Percentiles rank a stretch among this genome's conserved stretches.
These are phyloP conservation scores for Symbiodinium pilosum DNA, from an alignment of 73 alveolate genomes.

Conservation along the genomic window DNA sequence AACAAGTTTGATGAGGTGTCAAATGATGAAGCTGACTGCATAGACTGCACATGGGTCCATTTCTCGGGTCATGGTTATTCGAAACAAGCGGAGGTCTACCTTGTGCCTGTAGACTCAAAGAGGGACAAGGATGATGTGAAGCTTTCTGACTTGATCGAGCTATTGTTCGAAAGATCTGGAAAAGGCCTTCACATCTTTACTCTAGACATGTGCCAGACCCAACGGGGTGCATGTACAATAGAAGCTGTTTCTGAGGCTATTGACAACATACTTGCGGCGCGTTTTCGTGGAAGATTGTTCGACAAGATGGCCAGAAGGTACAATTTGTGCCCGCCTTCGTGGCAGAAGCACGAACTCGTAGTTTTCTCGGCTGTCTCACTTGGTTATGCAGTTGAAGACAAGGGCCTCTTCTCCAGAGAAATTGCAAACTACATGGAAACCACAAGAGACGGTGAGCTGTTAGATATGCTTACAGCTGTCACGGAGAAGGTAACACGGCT, in stretches of 20 bases:
- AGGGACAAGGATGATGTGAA: neutral
- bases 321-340: too few species aligned
- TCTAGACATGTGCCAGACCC: neutral
- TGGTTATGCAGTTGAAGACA: neutral
- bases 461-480: neutral
- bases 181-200: neutral
- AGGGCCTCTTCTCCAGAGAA: neutral
- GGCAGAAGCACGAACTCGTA: neutral
- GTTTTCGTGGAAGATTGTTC: neutral
- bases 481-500: neutral
- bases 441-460: neutral
- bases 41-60: neutral
- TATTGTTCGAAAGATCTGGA: neutral
- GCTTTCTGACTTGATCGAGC: neutral
- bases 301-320: neutral
- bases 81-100: neutral
- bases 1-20: too few species aligned
- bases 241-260: neutral
- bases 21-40: neutral
- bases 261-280: neutral
- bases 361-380: neutral
- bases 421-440: neutral
- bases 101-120: neutral
- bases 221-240: neutral
- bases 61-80: neutral